Percentiles rank a stretch among this genome's conserved stretches.
Conservation (phyloP, 768 basidiomycete genomes). For the Guyanaporus albipodus region DNA sequence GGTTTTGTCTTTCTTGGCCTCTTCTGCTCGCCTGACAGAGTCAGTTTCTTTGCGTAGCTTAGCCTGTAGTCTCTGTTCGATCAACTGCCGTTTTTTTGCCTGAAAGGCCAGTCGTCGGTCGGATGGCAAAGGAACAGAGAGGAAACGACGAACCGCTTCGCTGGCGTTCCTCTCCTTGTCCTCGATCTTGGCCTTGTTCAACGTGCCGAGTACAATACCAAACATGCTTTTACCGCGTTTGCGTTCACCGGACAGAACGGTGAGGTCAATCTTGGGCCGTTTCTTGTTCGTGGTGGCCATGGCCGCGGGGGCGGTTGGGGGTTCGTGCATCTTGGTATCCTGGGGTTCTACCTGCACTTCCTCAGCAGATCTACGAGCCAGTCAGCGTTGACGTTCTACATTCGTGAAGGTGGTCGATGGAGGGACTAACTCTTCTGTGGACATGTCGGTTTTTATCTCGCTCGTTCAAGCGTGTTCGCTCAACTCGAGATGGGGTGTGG, state of each 20-base stretch:
- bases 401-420: slow-evolving; percentile 4
- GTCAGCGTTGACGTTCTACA: slow-evolving; percentile 1
- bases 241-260: slow-evolving; percentile 52
- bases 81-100: slow-evolving; percentile 81
- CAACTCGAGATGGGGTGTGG: neutral
- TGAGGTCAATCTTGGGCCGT: slow-evolving; percentile 72
- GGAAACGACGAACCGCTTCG: slow-evolving; percentile 57
- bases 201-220: slow-evolving; percentile 75
- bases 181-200: slow-evolving; percentile 85
- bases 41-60: slow-evolving; percentile 85
- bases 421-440: slow-evolving; percentile 47
- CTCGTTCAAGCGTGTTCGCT: neutral
- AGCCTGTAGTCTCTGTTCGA: slow-evolving; percentile 80
- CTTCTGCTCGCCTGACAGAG: slow-evolving; percentile 79
- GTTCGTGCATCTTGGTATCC: slow-evolving; percentile 36
- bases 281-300: slow-evolving; percentile 48
- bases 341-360: slow-evolving; percentile 31
- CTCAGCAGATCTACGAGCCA: slow-evolving; percentile 23
- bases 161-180: slow-evolving; percentile 82
- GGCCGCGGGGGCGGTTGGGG: slow-evolving; percentile 44
- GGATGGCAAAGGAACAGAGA: neutral
- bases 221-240: slow-evolving; percentile 89
- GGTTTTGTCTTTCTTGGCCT: slow-evolving; percentile 81
- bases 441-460: slow-evolving; percentile 39
- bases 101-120: slow-evolving; percentile 27